Base-by-base conservation (phyloP, 2,329 filamentous ascomycete species). In the Huntiella omanensis region DNA sequence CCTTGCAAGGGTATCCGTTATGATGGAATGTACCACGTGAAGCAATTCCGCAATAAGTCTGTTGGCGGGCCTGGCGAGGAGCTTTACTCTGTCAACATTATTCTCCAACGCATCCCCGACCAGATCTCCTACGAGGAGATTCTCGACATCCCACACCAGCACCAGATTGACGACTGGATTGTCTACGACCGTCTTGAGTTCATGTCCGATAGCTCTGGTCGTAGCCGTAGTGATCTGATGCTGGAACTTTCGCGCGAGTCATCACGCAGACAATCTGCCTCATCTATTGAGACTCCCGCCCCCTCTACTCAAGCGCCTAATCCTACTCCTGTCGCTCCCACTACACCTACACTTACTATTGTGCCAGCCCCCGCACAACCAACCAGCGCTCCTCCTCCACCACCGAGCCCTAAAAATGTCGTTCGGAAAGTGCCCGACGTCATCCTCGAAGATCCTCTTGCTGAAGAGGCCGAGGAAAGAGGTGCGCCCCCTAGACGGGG, bases 111-210 rank as follows among this genome's bases (percentile, higher is more conserved):
- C 16, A 58, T 63, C 5, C 42, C 56, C 0, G 59, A 58, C 8
- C 68, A 73, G 52, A 58, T 48, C 1, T 52, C 65, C 2, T 58
- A 72, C 50, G 55, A 64, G 5, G 58, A 65, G 4, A 52, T 74
- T 6, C 51, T 56, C n/a, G 48, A 52, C n/a, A 60, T 71, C 10
- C 72, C 72, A 0, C 61, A 55, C 8, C 71, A 71, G 2, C 71
- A 70, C 2, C 68, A 75, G 54, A 52, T 71, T 4, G 73, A 76
- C 49, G 71, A 76, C 49, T 76, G 69, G 70, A 49, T 58, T 2
- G 53, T 71, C 6, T 74, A 67, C 55, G 60, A 69, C 52, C 65
- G 51, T 54, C 64, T 28, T 62, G 70, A 54, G 62, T 59, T 8
- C 63, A 64, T 49, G 44, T 46, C 44, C 35, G 48, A 49, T 28